phyloP scores from a whole-genome alignment of 257 asterid species.

The Vinca minor region DNA sequence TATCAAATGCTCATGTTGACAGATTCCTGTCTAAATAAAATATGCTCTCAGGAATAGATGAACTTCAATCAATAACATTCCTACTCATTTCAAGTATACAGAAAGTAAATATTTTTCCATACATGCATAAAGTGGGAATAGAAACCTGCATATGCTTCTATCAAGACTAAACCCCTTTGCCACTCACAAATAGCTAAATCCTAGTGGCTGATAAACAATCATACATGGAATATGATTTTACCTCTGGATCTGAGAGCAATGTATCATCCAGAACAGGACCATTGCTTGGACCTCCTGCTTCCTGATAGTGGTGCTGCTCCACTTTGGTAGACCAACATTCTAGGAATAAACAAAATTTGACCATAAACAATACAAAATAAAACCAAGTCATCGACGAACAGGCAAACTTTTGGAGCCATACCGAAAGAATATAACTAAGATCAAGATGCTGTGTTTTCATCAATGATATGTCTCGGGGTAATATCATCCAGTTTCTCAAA shows the following conservation, averaged over 20 bases:
- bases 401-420: constrained; percentile 28
- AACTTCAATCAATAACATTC: constrained; percentile 1
- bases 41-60: neutral
- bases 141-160: neutral
- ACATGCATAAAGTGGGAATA: neutral
- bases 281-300: constrained; percentile 87
- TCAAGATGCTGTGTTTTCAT: constrained; percentile 95
- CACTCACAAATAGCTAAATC: neutral
- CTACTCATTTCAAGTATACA: neutral
- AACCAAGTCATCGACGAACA: neutral
- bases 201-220: neutral
- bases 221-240: constrained; percentile 11
- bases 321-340: constrained; percentile 80
- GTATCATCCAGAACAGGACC: constrained; percentile 93
- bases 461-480: constrained; percentile 77
- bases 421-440: constrained; percentile 67
- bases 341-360: constrained; percentile 19
- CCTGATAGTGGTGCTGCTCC: constrained; percentile 86
- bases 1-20: neutral
- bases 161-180: neutral
- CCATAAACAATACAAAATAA: neutral
- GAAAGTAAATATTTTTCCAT: neutral
- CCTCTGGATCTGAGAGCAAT: constrained; percentile 77
- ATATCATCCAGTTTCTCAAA: constrained; percentile 89
- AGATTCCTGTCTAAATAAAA: neutral